Base-by-base conservation (phyloP, 345 rosid genomes). In the Punica granatum region DNA sequence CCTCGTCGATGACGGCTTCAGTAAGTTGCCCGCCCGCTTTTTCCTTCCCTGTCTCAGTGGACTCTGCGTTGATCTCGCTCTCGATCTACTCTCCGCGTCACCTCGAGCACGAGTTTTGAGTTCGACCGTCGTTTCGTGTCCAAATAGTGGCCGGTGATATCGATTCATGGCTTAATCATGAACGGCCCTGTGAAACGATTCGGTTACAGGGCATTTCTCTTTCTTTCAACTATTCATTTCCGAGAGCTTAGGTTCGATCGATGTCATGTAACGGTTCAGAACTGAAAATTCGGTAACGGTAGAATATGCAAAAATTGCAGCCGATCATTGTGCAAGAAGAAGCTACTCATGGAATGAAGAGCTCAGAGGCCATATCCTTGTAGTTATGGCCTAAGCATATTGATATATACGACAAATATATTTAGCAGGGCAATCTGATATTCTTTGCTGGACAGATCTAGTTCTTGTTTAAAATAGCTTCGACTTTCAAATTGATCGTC, bases 1-100 rank as follows among this genome's bases (percentile, higher is more conserved):
- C 79, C 92, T 87, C 54, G 89, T 77, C 70, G 84, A 80, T 13
- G 76, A 75, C 64, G 89, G 90, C 69, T 85, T 81, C 84, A 78
- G 92, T 87, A 75, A 73, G 63, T 79, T n/a, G n/a, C 26, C 72
- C 23, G 16, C 18, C 19, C 34, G 15, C 43, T 2, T 19, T 14
- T 60, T 62, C 7, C 19, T 54, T 41, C 7, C 25, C 21, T 19
- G 46, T 37, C 32, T 63, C 48, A 25, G 30, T 30, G 48, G 48
- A 23, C 34, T 11, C 66, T 37, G 31, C 32, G 26, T 21, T 63
- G 66, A 63, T 63, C 32, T 11, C 66, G 21, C 28, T 28, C 10
- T n/a, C 41, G 66, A 23, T 63, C 31, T 23, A 0, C 46, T 42
- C 30, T 5, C 15, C 28, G 34, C 25, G 61, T 51, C 58, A 6